Evolutionary conservation across 495 filamentous ascomycete genomes (phyloP).

Genomic region (Tetracladium setigerum): DNA sequence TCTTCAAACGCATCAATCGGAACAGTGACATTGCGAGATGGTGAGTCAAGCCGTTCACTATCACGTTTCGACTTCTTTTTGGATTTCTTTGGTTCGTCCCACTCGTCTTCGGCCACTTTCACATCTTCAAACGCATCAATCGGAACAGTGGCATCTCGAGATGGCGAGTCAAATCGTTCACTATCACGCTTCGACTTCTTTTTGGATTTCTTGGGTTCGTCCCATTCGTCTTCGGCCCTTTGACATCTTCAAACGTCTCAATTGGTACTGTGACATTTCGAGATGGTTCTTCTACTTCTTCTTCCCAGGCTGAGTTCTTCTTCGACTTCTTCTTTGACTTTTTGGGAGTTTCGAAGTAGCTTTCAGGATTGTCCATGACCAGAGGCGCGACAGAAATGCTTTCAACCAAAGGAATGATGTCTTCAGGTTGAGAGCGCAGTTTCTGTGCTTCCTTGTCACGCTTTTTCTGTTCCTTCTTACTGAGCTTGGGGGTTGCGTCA

Average conservation of each 20-base stretch:
- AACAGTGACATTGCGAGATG: conserved; percentile 15
- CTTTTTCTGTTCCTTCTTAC: conserved; percentile 31
- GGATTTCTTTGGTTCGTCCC: conserved; percentile 18
- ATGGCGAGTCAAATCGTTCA: conserved; percentile 8
- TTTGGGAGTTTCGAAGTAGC: conserved; percentile 17
- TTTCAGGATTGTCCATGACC: conserved; percentile 17
- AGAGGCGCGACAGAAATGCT: conserved; percentile 7
- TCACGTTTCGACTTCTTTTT: conserved; percentile 24
- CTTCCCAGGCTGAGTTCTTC: conserved; percentile 14
- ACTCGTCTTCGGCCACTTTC: conserved; percentile 16
- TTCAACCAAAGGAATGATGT: conserved; percentile 7
- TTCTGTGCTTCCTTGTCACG: conserved; percentile 24
- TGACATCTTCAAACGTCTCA: not conserved
- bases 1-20: conserved; percentile 28
- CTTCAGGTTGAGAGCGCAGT: conserved; percentile 17
- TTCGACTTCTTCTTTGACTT: conserved; percentile 22
- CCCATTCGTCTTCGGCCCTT: conserved; percentile 6
- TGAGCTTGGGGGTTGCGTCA: conserved; percentile 22
- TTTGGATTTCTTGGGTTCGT: conserved; percentile 8
- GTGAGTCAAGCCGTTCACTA: conserved; percentile 21
- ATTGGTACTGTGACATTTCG: not conserved
- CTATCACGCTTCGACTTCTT: conserved; percentile 13
- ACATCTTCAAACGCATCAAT: conserved; percentile 27
- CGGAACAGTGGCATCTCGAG: conserved; percentile 14
- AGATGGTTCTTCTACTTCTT: conserved; percentile 9